Base-by-base conservation (phyloP, 768 basidiomycete genomes). In the Rhodosporidiobolus sp. region DNA sequence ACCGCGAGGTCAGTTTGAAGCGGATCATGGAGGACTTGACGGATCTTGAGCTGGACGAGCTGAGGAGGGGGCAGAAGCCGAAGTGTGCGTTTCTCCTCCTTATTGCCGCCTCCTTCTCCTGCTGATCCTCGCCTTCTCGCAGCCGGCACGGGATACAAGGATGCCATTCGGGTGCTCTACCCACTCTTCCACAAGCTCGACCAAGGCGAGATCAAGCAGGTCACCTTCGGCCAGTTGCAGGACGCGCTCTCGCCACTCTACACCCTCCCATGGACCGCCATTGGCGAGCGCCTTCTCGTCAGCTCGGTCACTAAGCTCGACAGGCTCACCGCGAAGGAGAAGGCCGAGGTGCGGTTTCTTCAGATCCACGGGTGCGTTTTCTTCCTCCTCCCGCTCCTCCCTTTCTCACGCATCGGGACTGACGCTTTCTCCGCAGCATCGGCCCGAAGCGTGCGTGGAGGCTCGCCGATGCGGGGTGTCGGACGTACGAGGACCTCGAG, bases 1-100 rank as follows among this genome's bases (percentile, higher is more conserved):
- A 62, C n/a, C 28, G 19, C 5, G 45, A 61, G 54, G 32, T 73
- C 34, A 55, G 69, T 46, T 53, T 73, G 7, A 3, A 9, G 19
- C 46, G 32, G 60, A 66, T 69, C 63, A 73, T 73, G 67, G 54
- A 50, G 35, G 72, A 73, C 60, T 34, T 73, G 30, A 34, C 64
- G 19, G 67, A 73, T 34, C 55, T 73, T 35, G 72, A 73, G 55
- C 32, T 69, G 53, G 60, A 69, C 17, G 72, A 69, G 26, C 6
- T 65, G 45, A 14, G 63, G 14, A 46, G 43, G 28, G 34, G 43
- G 1, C 55, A 20, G 24, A 43, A n/a, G 30, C 54, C 72, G 24
- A 69, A 62, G 22, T 50, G 69, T 61, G 43, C n/a, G 69, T 46
- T 17, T 30, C 10, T 48, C 46, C 34, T 22, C 10, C 32, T 38